phyloP scores from a whole-genome alignment of 345 rosid species.

The Linum usitatissimum region DNA sequence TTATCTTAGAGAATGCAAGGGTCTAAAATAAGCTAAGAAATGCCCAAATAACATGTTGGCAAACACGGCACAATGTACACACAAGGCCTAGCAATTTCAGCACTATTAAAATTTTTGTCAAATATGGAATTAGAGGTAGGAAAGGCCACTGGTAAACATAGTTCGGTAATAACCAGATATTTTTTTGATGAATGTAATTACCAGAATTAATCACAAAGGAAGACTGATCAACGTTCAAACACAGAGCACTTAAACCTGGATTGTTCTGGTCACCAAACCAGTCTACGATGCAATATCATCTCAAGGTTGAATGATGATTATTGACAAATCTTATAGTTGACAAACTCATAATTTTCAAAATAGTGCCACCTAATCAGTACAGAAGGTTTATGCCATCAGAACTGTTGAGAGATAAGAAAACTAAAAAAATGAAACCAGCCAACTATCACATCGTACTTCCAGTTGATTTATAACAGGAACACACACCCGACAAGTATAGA shows the following conservation, averaged over 20 bases:
- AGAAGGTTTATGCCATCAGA: background rate
- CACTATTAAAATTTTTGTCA: background rate
- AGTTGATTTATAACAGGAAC: background rate
- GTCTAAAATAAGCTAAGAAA: background rate
- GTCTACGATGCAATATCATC: background rate
- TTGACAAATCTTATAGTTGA: background rate
- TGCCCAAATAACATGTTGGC: background rate
- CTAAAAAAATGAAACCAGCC: too few relatives aligned
- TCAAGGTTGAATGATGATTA: background rate
- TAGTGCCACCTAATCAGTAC: background rate
- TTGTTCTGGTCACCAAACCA: background rate
- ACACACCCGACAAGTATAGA: conserved; percentile 91
- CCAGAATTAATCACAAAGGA: background rate
- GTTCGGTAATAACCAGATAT: background rate
- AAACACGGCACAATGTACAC: background rate
- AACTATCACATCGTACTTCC: too few relatives aligned
- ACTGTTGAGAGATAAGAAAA: too few relatives aligned
- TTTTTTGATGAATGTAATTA: too few relatives aligned
- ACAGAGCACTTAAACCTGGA: background rate
- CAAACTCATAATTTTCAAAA: background rate
- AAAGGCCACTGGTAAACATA: background rate
- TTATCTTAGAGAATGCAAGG: background rate
- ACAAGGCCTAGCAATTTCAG: background rate
- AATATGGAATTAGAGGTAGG: background rate
- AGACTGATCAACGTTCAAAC: background rate